Percentiles rank a stretch among this genome's conserved stretches.
phyloP scores from a whole-genome alignment of 1,284 basidiomycete species.

The Tranzscheliella williamsii region DNA sequence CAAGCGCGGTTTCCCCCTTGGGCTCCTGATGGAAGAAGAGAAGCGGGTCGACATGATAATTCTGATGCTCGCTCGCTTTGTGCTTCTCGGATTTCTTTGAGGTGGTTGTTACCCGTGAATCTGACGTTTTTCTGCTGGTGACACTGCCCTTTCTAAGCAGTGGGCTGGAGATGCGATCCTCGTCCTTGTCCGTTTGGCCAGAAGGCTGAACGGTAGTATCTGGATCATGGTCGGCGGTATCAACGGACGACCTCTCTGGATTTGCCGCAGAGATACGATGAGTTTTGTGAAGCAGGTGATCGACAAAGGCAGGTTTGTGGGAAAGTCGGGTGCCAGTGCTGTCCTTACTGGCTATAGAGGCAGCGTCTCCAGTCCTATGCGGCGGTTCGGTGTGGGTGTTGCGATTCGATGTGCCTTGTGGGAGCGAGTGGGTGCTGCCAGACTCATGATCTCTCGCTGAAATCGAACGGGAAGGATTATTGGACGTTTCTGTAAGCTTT shows the following conservation, averaged over 20 bases:
- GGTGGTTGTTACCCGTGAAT: slow-evolving; percentile 2
- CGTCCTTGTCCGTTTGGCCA: neutral
- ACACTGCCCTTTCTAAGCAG: slow-evolving; percentile 17
- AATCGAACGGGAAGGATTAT: too few relatives aligned
- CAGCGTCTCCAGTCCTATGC: slow-evolving; percentile 17
- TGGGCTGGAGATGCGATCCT: slow-evolving; percentile 4
- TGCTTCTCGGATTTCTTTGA: slow-evolving; percentile 16
- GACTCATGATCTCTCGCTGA: slow-evolving; percentile 26
- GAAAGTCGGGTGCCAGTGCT: slow-evolving; percentile 3
- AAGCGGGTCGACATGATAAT: slow-evolving; percentile 26
- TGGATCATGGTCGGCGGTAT: neutral
- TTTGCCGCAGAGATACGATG: too few relatives aligned
- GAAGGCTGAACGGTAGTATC: neutral
- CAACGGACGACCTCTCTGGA: slow-evolving; percentile 1
- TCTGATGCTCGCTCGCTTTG: slow-evolving; percentile 4
- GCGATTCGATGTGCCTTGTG: neutral
- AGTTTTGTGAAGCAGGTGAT: slow-evolving; percentile 10
- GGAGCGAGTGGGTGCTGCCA: neutral
- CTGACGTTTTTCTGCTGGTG: slow-evolving; percentile 24
- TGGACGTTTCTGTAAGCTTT: too few relatives aligned
- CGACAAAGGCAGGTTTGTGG: slow-evolving; percentile 11
- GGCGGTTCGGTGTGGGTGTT: slow-evolving; percentile 1
- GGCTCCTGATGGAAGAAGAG: slow-evolving; percentile 41
- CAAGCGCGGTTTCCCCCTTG: slow-evolving; percentile 33
- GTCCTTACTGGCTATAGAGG: slow-evolving; percentile 11